Conservation (phyloP, 768 basidiomycete genomes). For the Mycena albidolilacea region DNA sequence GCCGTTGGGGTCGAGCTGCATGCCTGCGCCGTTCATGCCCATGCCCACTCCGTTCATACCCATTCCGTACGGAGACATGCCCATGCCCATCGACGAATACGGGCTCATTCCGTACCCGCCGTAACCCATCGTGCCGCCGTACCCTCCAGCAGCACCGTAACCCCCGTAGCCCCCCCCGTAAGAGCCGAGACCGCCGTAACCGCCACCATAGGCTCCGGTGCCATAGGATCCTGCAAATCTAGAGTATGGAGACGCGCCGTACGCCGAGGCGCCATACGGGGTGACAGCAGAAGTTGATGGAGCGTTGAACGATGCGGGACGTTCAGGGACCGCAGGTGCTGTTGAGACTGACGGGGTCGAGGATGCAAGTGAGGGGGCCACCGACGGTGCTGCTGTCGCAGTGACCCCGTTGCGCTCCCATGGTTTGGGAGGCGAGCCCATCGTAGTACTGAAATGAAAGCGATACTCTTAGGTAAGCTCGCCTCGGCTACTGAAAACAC, state of each 20-base stretch:
- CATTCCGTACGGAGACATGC: slow-evolving; percentile 43
- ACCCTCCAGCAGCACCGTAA: slow-evolving; percentile 40
- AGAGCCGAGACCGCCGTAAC: slow-evolving; percentile 32
- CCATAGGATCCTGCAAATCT: slow-evolving; percentile 60
- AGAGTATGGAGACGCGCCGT: slow-evolving; percentile 61
- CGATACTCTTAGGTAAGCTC: slow-evolving; percentile 18
- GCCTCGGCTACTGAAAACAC: not conserved
- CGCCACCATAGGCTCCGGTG: slow-evolving; percentile 58
- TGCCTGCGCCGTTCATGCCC: slow-evolving; percentile 63
- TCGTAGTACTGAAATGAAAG: slow-evolving; percentile 48
- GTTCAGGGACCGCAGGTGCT: slow-evolving; percentile 69
- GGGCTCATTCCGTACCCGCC: slow-evolving; percentile 46
- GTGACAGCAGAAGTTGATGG: slow-evolving; percentile 49
- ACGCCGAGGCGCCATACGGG: slow-evolving; percentile 55
- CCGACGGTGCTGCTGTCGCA: slow-evolving; percentile 50
- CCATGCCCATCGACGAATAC: slow-evolving; percentile 41
- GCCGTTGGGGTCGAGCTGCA: slow-evolving; percentile 64
- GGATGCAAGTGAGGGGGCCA: slow-evolving; percentile 47
- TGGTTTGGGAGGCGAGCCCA: slow-evolving; percentile 92
- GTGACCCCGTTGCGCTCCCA: slow-evolving; percentile 79
- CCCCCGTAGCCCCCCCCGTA: slow-evolving; percentile 55
- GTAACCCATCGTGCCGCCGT: slow-evolving; percentile 46
- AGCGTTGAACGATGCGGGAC: slow-evolving; percentile 68
- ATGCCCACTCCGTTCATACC: slow-evolving; percentile 49
- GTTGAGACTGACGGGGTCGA: slow-evolving; percentile 48